Conservation (phyloP, 306 rosid genomes). For the Cucumis hystrix region DNA sequence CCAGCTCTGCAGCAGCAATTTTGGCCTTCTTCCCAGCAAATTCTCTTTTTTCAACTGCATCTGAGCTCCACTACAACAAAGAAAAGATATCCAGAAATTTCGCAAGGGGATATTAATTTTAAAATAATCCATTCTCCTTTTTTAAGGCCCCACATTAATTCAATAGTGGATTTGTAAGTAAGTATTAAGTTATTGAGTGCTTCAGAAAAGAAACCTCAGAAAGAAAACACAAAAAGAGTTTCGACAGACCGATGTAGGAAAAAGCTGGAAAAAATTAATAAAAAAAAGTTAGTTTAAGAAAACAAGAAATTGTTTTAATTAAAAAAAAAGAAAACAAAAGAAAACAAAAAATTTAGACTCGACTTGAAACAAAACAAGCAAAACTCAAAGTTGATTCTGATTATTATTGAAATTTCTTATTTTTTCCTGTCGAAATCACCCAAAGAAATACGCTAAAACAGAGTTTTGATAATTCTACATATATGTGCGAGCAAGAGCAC, state of each 20-base stretch:
- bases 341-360: neutral
- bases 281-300: no score
- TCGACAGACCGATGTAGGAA: neutral
- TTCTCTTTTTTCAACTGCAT: constrained; percentile 76
- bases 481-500: neutral
- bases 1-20: constrained; percentile 94
- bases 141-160: neutral
- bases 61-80: constrained; percentile 66
- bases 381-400: neutral
- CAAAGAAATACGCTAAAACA: no score
- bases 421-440: neutral
- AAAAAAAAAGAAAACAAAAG: no score
- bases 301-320: no score
- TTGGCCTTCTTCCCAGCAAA: constrained; percentile 86
- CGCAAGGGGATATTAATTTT: neutral
- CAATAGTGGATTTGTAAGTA: neutral
- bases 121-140: neutral
- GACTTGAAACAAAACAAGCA: neutral
- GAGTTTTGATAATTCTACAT: no score
- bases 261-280: no score
- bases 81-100: constrained; percentile 9
- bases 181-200: neutral
- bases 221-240: neutral
- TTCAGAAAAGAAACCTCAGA: neutral
- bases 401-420: neutral